Percentiles rank a stretch among this genome's conserved stretches.
These are phyloP conservation scores for Ustilago shanxiensis DNA, from an alignment of 1,284 basidiomycete genomes.

Conservation along the genomic window DNA sequence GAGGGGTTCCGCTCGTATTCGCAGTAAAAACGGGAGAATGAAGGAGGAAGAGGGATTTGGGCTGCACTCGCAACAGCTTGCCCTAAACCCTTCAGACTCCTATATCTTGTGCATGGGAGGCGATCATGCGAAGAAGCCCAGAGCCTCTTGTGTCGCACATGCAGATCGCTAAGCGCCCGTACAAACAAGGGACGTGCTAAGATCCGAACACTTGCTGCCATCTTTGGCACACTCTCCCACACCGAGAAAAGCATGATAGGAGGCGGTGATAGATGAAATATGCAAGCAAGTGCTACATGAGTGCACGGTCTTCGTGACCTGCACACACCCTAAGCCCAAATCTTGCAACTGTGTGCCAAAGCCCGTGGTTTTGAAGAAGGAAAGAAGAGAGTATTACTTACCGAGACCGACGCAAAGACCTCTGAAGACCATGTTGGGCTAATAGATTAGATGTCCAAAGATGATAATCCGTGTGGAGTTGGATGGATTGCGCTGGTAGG, in stretches of 20 bases:
- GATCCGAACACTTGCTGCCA: no score
- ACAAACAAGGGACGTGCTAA: no score
- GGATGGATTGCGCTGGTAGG: background rate
- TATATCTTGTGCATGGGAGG: background rate
- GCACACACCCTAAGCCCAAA: slow-evolving; percentile 1
- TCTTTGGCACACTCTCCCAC: no score
- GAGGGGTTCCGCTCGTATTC: background rate
- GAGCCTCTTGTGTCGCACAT: background rate
- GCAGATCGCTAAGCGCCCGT: background rate
- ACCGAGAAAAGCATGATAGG: background rate
- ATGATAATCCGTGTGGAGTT: no score
- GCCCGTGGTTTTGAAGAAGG: background rate
- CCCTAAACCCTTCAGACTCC: slow-evolving; percentile 1
- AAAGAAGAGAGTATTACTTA: slow-evolving; percentile 24
- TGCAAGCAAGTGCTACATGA: no score
- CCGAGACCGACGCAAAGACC: slow-evolving; percentile 57
- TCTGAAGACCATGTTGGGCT: slow-evolving; percentile 50
- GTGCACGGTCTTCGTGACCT: background rate
- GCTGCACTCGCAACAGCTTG: slow-evolving; percentile 3
- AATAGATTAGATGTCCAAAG: no score
- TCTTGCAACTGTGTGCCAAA: background rate
- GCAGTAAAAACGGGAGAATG: background rate
- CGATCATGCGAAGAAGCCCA: background rate
- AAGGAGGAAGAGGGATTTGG: background rate
- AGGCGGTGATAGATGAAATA: background rate